Percentiles rank a stretch among this genome's conserved stretches.
Evolutionary conservation across 2,329 filamentous ascomycete species (phyloP).

Genomic region (Botrytis fabae): DNA sequence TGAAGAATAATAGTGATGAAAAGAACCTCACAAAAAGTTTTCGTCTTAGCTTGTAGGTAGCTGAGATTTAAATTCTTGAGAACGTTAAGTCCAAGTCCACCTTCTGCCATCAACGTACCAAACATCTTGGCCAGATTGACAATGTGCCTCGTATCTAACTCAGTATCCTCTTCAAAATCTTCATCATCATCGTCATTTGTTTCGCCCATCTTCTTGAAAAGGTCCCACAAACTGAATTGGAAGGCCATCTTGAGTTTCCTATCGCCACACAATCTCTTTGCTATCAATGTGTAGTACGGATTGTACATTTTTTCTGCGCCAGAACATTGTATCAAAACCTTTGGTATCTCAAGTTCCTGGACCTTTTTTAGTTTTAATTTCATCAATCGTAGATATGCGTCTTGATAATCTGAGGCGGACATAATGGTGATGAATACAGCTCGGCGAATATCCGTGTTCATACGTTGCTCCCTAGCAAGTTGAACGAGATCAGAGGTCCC

Average conservation of each 20-base stretch:
- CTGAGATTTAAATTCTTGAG: slow-evolving; percentile 75
- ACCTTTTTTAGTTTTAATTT: slow-evolving; percentile 84
- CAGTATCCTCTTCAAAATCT: slow-evolving; percentile 55
- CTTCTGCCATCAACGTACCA: slow-evolving; percentile 60
- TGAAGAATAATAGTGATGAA: slow-evolving; percentile 74
- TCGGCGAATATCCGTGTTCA: slow-evolving; percentile 43
- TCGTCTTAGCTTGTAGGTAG: slow-evolving; percentile 74
- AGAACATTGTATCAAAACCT: slow-evolving; percentile 83
- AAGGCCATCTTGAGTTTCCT: slow-evolving; percentile 79
- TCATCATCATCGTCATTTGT: slow-evolving; percentile 61
- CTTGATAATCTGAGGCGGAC: slow-evolving; percentile 78
- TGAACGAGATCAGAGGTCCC: slow-evolving; percentile 40
- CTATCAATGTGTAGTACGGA: slow-evolving; percentile 88
- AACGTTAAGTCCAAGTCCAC: slow-evolving; percentile 57
- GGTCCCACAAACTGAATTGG: slow-evolving; percentile 81
- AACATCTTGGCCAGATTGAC: slow-evolving; percentile 70
- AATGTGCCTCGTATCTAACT: slow-evolving; percentile 56
- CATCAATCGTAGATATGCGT: slow-evolving; percentile 75
- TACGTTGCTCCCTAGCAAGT: slow-evolving; percentile 42
- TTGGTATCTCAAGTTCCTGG: slow-evolving; percentile 82
- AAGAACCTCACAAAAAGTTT: slow-evolving; percentile 76
- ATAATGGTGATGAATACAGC: slow-evolving; percentile 94
- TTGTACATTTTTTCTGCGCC: slow-evolving; percentile 85
- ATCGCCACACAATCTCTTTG: slow-evolving; percentile 73
- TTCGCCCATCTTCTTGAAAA: slow-evolving; percentile 86